phyloP scores from a whole-genome alignment of 2,329 filamentous ascomycete genomes.

The Xylariaceae sp. region DNA sequence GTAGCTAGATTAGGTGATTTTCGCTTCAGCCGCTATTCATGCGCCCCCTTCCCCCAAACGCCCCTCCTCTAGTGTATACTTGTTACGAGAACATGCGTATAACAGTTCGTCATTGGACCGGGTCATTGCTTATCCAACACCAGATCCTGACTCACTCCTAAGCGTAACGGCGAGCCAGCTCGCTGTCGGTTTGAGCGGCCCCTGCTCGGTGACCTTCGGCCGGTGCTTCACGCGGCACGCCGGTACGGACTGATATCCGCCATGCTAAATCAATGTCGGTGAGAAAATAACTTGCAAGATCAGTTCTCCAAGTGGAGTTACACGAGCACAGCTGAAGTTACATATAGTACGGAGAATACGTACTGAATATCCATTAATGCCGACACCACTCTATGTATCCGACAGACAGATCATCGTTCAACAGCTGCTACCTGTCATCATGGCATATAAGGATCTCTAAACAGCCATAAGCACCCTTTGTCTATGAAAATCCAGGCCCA shows the following conservation, averaged over 20 bases:
- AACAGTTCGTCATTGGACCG: neutral
- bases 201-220: constrained; percentile 24
- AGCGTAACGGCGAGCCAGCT: constrained; percentile 23
- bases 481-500: no score
- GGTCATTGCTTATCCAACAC: neutral
- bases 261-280: constrained; percentile 13
- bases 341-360: no score
- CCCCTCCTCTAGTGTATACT: neutral
- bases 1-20: constrained; percentile 10
- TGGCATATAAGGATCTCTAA: neutral
- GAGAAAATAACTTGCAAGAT: constrained; percentile 16
- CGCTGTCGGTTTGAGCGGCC: constrained; percentile 28
- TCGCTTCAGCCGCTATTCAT: constrained; percentile 10
- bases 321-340: constrained; percentile 9
- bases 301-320: constrained; percentile 11
- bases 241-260: constrained; percentile 24
- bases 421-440: neutral
- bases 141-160: constrained; percentile 4
- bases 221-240: constrained; percentile 21
- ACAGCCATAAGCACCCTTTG: no score
- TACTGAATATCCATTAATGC: constrained; percentile 5
- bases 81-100: neutral
- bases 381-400: constrained; percentile 14
- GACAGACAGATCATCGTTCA: constrained; percentile 7
- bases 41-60: no score